phyloP scores from a whole-genome alignment of 2,329 filamentous ascomycete genomes.

The Calonectria honghensis region DNA sequence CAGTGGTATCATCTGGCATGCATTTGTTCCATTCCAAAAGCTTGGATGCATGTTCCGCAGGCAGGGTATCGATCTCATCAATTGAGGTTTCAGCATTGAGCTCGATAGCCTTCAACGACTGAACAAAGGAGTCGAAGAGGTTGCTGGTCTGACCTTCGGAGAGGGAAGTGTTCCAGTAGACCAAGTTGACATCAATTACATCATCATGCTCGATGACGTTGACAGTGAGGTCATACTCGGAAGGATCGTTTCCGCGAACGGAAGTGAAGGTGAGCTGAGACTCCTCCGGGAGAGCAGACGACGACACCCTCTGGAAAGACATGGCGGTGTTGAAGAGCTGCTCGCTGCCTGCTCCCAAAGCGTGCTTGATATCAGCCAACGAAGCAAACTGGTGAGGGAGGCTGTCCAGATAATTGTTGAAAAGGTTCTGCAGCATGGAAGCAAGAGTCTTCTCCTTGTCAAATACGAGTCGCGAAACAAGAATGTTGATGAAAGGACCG shows the following conservation, averaged over 20 bases:
- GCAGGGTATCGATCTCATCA: neutral
- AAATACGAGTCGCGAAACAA: conserved; percentile 4
- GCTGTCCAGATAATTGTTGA: conserved; percentile 13
- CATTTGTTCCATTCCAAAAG: conserved; percentile 2
- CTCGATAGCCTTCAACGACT: conserved; percentile 3
- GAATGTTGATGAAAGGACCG: conserved; percentile 13
- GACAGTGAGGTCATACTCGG: conserved; percentile 16
- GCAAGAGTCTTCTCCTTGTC: conserved; percentile 19
- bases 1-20: conserved; percentile 8
- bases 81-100: neutral
- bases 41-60: neutral
- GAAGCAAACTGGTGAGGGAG: conserved; percentile 22
- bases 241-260: conserved; percentile 13
- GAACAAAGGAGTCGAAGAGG: conserved; percentile 3
- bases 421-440: conserved; percentile 10
- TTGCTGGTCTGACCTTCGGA: conserved; percentile 7
- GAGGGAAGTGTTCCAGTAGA: conserved; percentile 17
- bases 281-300: neutral
- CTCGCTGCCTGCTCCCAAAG: conserved; percentile 2
- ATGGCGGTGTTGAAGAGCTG: conserved; percentile 18
- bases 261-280: neutral
- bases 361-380: conserved; percentile 15
- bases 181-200: conserved; percentile 13
- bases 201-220: conserved; percentile 11
- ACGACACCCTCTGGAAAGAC: conserved; percentile 21